Evolutionary conservation across 768 basidiomycete species (phyloP).

Genomic region (Russula abietina): DNA sequence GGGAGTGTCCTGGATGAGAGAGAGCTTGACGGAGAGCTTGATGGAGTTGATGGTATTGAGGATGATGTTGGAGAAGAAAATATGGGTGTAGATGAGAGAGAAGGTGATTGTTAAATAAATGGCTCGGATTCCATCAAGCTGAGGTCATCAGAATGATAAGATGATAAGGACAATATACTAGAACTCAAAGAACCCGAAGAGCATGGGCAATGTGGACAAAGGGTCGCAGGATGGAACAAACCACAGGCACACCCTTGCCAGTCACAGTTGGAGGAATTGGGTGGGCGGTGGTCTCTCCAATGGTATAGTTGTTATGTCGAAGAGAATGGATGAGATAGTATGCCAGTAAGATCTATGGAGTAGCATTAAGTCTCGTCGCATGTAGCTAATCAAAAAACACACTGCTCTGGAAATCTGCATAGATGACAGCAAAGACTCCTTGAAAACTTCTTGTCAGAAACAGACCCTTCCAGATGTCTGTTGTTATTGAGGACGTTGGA

Average conservation of each 20-base stretch:
- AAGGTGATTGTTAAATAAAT: slow-evolving; percentile 22
- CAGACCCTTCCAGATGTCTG: slow-evolving; percentile 29
- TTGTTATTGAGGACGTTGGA: slow-evolving; percentile 32
- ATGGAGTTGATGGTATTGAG: no score
- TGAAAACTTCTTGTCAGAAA: slow-evolving; percentile 37
- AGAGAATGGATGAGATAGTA: slow-evolving; percentile 43
- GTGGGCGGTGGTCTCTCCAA: slow-evolving; percentile 28
- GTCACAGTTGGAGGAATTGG: slow-evolving; percentile 1
- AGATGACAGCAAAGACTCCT: slow-evolving; percentile 53
- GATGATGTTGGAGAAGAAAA: no score
- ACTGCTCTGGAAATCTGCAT: slow-evolving; percentile 32
- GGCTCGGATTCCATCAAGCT: slow-evolving; percentile 38
- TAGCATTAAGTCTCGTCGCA: slow-evolving; percentile 18
- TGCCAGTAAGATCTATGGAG: slow-evolving; percentile 30
- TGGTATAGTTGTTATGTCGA: slow-evolving; percentile 40
- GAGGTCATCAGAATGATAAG: no score
- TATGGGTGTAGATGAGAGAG: background rate
- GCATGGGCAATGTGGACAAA: slow-evolving; percentile 42
- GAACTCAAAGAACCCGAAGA: no score
- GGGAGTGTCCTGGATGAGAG: no score
- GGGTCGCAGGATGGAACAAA: slow-evolving; percentile 34
- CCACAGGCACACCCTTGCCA: slow-evolving; percentile 8
- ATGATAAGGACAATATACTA: no score
- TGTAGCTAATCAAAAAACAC: slow-evolving; percentile 11
- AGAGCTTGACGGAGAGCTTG: no score